These are phyloP conservation scores for Leccinum broughii DNA, from an alignment of 768 basidiomycete genomes.

Conservation along the genomic window DNA sequence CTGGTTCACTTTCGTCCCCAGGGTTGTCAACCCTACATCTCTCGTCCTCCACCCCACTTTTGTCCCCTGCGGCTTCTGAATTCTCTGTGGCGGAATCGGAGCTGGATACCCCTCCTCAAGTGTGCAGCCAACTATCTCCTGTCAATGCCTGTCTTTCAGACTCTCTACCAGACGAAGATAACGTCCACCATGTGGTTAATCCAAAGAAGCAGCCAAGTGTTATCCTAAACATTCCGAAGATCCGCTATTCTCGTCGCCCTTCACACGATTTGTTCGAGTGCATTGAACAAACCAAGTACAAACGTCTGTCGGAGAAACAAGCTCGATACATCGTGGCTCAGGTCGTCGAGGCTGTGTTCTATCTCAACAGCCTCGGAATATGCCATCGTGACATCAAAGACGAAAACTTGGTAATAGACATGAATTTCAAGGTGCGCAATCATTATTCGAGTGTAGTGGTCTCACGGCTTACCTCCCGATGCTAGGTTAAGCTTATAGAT, in stretches of 20 bases:
- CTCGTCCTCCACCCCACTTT: constrained; percentile 47
- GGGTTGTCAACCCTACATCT: constrained; percentile 24
- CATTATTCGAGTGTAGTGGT: neutral
- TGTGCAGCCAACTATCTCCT: constrained; percentile 26
- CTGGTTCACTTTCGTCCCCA: constrained; percentile 26
- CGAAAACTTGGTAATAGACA: constrained; percentile 86
- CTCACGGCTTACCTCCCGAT: constrained; percentile 15
- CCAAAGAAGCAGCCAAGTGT: constrained; percentile 13
- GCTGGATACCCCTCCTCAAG: constrained; percentile 44
- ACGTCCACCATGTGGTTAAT: constrained; percentile 5
- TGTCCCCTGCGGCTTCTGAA: constrained; percentile 57
- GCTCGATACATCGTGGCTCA: constrained; percentile 85
- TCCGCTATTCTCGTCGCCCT: constrained; percentile 62
- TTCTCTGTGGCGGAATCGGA: constrained; percentile 46
- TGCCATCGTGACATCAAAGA: constrained; percentile 97
- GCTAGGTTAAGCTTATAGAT: constrained; percentile 90
- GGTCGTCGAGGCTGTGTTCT: constrained; percentile 81
- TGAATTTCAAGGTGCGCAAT: constrained; percentile 57
- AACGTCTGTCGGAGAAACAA: constrained; percentile 73
- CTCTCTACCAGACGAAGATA: constrained; percentile 13
- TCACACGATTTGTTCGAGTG: constrained; percentile 96
- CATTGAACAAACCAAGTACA: constrained; percentile 84
- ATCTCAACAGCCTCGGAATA: constrained; percentile 80
- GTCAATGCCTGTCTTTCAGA: constrained; percentile 21
- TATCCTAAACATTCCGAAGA: constrained; percentile 30